Conservation (phyloP, 495 filamentous ascomycete species). For the Patellaria atrata region DNA sequence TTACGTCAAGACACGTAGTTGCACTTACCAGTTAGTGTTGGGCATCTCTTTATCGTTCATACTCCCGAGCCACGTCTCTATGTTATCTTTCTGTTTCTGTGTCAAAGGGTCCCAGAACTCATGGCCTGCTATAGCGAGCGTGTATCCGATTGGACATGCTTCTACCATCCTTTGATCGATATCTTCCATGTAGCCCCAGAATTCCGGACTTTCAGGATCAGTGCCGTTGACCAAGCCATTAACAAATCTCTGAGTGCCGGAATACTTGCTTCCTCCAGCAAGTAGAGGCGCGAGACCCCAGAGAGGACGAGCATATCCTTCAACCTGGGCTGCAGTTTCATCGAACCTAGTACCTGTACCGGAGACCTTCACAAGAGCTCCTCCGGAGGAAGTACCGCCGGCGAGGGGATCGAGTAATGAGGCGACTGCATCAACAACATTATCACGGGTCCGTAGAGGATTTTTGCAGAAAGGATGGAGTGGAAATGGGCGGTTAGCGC, state of each 20-base stretch:
- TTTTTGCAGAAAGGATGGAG: slow-evolving; percentile 26
- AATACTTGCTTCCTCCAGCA: slow-evolving; percentile 49
- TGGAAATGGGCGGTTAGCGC: slow-evolving; percentile 17
- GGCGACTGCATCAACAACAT: slow-evolving; percentile 24
- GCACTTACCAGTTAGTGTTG: slow-evolving; percentile 39
- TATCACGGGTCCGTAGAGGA: slow-evolving; percentile 21
- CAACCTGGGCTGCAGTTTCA: slow-evolving; percentile 60
- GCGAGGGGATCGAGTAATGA: slow-evolving; percentile 27
- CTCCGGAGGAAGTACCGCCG: slow-evolving; percentile 19
- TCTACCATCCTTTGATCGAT: slow-evolving; percentile 76
- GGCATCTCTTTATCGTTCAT: slow-evolving; percentile 64
- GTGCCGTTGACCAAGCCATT: slow-evolving; percentile 53
- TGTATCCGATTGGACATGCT: slow-evolving; percentile 59
- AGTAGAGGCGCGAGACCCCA: slow-evolving; percentile 60
- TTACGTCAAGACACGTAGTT: background rate
- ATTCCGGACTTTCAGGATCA: slow-evolving; percentile 49
- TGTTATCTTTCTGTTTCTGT: slow-evolving; percentile 41
- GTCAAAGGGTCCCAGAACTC: slow-evolving; percentile 52
- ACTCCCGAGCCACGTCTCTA: slow-evolving; percentile 52
- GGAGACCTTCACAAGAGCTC: slow-evolving; percentile 23
- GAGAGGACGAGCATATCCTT: slow-evolving; percentile 59
- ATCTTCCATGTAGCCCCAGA: slow-evolving; percentile 58
- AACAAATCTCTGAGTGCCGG: slow-evolving; percentile 47
- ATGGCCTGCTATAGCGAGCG: slow-evolving; percentile 45
- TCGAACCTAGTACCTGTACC: slow-evolving; percentile 33